Conservation (phyloP, 306 rosid species). For the Medicago ruthenica region DNA sequence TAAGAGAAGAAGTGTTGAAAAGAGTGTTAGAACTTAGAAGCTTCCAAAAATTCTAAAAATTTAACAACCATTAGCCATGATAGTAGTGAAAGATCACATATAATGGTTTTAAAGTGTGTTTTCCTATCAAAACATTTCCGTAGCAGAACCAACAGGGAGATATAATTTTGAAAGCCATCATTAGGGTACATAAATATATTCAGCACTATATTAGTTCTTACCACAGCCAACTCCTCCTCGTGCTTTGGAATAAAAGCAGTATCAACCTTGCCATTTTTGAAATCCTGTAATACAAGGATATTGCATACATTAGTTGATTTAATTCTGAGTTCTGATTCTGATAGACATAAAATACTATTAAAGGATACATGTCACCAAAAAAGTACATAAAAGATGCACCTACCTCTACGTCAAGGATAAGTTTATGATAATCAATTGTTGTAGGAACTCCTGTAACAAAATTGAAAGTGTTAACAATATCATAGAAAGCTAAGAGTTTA, state of each 20-base stretch:
- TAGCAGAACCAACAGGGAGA: constrained; percentile 27
- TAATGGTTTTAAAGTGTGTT: neutral
- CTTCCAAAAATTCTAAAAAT: neutral
- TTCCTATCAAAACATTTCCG: constrained; percentile 35
- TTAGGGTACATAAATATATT: neutral
- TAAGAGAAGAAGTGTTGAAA: neutral
- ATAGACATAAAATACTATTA: constrained; percentile 25
- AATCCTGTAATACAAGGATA: constrained; percentile 65
- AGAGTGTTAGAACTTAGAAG: neutral
- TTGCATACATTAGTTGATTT: constrained; percentile 28
- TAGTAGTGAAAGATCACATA: constrained; percentile 5
- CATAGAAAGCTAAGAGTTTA: constrained; percentile 24
- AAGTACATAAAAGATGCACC: constrained; percentile 24
- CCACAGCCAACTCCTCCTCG: constrained; percentile 81
- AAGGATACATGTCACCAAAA: constrained; percentile 21
- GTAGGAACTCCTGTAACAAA: constrained; percentile 87
- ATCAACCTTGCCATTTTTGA: constrained; percentile 87
- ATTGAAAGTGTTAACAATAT: constrained; percentile 12
- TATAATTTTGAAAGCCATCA: constrained; percentile 11
- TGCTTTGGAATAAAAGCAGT: constrained; percentile 97
- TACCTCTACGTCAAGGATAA: constrained; percentile 91
- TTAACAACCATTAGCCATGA: neutral
- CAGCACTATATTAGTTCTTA: constrained; percentile 45
- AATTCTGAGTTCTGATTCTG: constrained; percentile 11
- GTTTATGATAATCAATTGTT: constrained; percentile 98